Percentiles rank a stretch among this genome's conserved stretches.
phyloP scores from a whole-genome alignment of 176 grass and related monocot genomes.

The Miscanthus lutarioriparius region DNA sequence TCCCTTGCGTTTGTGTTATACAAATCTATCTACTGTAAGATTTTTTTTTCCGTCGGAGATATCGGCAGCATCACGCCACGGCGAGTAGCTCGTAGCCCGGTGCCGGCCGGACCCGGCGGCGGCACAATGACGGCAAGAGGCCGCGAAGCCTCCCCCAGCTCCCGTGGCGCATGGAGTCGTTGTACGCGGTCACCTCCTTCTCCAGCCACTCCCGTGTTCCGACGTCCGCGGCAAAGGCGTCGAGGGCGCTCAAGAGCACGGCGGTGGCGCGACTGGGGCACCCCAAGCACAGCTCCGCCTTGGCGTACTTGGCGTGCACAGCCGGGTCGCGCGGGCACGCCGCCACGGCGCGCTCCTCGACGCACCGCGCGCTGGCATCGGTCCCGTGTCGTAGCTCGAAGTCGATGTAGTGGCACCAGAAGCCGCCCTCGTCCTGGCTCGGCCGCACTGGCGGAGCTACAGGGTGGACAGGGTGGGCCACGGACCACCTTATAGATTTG shows the following conservation, averaged over 20 bases:
- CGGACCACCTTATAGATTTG: no score
- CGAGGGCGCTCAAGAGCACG: background rate
- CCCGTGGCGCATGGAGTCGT: background rate
- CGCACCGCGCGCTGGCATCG: no score
- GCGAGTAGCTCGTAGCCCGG: background rate
- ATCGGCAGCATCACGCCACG: background rate
- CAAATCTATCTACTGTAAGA: no score
- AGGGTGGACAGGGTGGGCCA: no score
- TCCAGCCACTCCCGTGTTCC: background rate
- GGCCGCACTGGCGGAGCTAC: background rate
- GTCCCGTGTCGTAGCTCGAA: background rate
- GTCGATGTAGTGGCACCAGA: constrained; percentile 17
- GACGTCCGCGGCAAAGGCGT: background rate
- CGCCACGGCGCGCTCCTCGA: no score
- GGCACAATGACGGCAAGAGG: background rate
- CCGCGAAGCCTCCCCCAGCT: background rate
- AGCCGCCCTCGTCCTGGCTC: background rate
- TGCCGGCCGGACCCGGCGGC: background rate
- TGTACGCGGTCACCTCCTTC: background rate
- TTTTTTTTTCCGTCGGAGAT: no score
- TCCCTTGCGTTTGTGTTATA: no score
- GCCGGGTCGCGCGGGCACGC: constrained; percentile 3
- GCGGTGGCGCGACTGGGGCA: background rate
- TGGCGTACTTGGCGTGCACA: constrained; percentile 7
- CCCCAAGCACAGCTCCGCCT: background rate